A percentile compares a stretch with the other conserved stretches of the same genome.
These are phyloP conservation scores for Thielaviopsis ethacetica DNA, from an alignment of 2,329 filamentous ascomycete species.

Conservation along the genomic window DNA sequence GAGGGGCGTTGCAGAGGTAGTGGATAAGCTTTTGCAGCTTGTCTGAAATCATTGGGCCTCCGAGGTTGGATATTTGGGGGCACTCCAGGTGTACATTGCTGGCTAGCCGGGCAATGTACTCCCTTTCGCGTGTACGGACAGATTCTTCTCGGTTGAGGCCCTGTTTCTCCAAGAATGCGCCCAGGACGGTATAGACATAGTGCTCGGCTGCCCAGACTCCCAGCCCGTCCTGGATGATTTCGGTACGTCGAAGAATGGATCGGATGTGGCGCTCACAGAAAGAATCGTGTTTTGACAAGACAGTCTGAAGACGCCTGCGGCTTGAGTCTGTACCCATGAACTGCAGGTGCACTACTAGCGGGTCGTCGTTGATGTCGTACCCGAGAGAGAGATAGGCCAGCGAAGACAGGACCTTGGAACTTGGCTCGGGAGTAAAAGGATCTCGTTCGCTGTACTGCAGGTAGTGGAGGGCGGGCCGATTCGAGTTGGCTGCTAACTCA, in stretches of 20 bases:
- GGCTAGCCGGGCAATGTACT: slow-evolving; percentile 36
- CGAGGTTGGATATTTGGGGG: slow-evolving; percentile 13
- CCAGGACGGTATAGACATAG: slow-evolving; percentile 38
- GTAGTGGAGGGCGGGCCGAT: slow-evolving; percentile 35
- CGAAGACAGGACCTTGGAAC: background rate
- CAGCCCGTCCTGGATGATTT: slow-evolving; percentile 37
- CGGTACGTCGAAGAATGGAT: slow-evolving; percentile 32
- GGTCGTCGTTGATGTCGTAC: slow-evolving; percentile 41
- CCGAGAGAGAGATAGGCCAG: background rate
- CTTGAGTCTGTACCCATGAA: slow-evolving; percentile 26
- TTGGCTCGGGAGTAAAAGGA: background rate
- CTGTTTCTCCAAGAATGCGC: slow-evolving; percentile 17
- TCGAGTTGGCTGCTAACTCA: slow-evolving; percentile 52
- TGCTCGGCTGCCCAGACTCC: slow-evolving; percentile 54
- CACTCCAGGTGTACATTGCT: slow-evolving; percentile 19
- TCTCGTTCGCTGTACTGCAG: background rate
- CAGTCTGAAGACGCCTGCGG: slow-evolving; percentile 21
- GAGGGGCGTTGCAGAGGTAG: slow-evolving; percentile 21
- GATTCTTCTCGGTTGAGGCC: slow-evolving; percentile 16
- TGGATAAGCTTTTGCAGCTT: slow-evolving; percentile 40
- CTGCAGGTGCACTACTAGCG: slow-evolving; percentile 34
- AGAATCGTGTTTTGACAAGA: slow-evolving; percentile 30
- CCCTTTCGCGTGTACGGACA: slow-evolving; percentile 32
- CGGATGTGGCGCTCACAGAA: slow-evolving; percentile 39
- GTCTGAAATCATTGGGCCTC: slow-evolving; percentile 28